These are phyloP conservation scores for Ambispora gerdemannii DNA, from an alignment of 192 early-diverging fungal species.

Conservation along the genomic window DNA sequence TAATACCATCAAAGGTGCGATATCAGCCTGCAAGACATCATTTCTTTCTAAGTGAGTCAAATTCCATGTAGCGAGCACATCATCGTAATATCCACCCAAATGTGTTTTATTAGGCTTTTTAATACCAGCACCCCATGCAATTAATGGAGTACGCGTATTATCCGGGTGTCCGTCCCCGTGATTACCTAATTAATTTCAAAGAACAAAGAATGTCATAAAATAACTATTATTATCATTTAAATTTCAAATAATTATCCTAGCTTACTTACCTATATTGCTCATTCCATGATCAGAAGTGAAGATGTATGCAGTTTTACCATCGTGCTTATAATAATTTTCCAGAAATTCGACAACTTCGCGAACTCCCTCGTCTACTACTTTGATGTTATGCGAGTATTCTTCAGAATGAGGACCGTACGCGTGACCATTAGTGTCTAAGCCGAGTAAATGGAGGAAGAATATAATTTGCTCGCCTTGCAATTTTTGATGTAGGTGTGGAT, in stretches of 20 bases:
- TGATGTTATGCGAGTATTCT: constrained; percentile 86
- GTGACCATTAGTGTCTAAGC: constrained; percentile 95
- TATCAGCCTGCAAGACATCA: constrained; percentile 92
- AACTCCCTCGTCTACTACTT: constrained; percentile 76
- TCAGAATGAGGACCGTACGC: constrained; percentile 77
- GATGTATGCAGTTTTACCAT: constrained; percentile 83
- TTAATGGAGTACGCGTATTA: constrained; percentile 89
- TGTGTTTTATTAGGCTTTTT: constrained; percentile 53
- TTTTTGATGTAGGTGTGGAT: constrained; percentile 49
- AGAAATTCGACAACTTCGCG: constrained; percentile 64
- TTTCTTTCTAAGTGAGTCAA: constrained; percentile 61
- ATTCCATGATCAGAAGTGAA: constrained; percentile 97
- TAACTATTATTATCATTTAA: background rate
- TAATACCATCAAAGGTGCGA: constrained; percentile 89
- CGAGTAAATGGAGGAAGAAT: constrained; percentile 93
- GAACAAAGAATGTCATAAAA: background rate
- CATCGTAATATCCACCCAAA: constrained; percentile 72
- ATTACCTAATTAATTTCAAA: constrained; percentile 49
- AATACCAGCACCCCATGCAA: constrained; percentile 95
- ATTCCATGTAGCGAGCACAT: constrained; percentile 68
- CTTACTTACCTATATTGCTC: constrained; percentile 83
- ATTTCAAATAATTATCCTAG: background rate
- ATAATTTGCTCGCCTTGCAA: constrained; percentile 76
- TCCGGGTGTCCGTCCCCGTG: constrained; percentile 97
- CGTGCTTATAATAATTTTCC: constrained; percentile 72